A percentile compares a stretch with the other conserved stretches of the same genome.
Evolutionary conservation across 2,329 filamentous ascomycete genomes (phyloP).

Genomic region (Kalaharituber pfeilii): DNA sequence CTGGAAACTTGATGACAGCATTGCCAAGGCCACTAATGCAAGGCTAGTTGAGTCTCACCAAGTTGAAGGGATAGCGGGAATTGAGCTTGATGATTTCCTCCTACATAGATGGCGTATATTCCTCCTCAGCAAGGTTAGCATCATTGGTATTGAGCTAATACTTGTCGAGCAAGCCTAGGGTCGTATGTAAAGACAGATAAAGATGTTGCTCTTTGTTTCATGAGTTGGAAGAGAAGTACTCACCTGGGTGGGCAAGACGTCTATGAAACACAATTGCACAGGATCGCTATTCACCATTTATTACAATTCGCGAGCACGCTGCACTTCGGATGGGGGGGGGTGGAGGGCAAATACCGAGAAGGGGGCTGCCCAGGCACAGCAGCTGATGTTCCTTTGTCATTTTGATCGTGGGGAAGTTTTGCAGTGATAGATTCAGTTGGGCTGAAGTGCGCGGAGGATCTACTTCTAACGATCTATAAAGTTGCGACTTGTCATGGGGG

Average conservation of each 20-base stretch:
- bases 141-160: constrained; percentile 92
- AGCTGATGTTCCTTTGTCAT: constrained; percentile 85
- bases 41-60: too few species aligned
- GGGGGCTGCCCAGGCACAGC: constrained; percentile 89
- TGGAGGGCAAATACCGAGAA: constrained; percentile 47
- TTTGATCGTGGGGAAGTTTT: too few species aligned
- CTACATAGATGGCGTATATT: constrained; percentile 77
- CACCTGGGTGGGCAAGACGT: constrained; percentile 70
- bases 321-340: background rate
- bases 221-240: constrained; percentile 17
- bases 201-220: background rate
- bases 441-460: background rate
- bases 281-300: background rate
- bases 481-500: too few species aligned
- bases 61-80: too few species aligned
- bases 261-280: constrained; percentile 31
- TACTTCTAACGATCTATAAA: background rate
- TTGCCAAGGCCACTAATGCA: too few species aligned
- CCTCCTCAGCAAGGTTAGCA: constrained; percentile 84
- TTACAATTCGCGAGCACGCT: too few species aligned
- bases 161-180: constrained; percentile 58
- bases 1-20: too few species aligned
- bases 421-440: too few species aligned
- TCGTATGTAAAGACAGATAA: background rate
- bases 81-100: constrained; percentile 87